Evolutionary conservation across 495 filamentous ascomycete genomes (phyloP).

Genomic region (Choiromyces venosus): DNA sequence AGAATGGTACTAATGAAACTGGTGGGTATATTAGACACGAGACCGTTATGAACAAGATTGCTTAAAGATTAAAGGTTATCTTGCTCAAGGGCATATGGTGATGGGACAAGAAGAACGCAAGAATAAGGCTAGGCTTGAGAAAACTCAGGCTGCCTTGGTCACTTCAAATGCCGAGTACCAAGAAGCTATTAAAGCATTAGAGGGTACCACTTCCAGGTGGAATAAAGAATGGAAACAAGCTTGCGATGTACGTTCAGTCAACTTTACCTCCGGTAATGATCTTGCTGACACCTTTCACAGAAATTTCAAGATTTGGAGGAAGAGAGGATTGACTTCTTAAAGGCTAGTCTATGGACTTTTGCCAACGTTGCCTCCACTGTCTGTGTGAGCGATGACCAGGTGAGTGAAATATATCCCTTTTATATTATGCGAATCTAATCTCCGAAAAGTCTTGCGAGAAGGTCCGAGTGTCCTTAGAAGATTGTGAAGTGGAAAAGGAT

Average conservation of each 20-base stretch:
- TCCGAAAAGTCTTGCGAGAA: constrained; percentile 74
- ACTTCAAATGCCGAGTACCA: constrained; percentile 91
- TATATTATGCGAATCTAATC: constrained; percentile 1
- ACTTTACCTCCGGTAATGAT: neutral
- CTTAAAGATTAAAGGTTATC: constrained; percentile 94
- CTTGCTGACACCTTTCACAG: constrained; percentile 43
- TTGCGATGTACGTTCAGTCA: constrained; percentile 61
- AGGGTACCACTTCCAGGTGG: constrained; percentile 93
- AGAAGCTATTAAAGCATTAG: constrained; percentile 79
- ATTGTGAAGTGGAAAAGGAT: constrained; percentile 94
- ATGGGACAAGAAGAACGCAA: constrained; percentile 99
- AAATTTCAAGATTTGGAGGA: constrained; percentile 99
- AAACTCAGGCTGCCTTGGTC: constrained; percentile 92
- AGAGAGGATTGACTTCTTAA: constrained; percentile 91
- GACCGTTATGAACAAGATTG: constrained; percentile 97
- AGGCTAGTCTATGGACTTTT: constrained; percentile 95
- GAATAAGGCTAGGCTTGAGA: constrained; percentile 98
- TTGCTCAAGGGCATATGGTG: constrained; percentile 99
- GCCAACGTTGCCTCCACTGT: constrained; percentile 96
- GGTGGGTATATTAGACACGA: constrained; percentile 55
- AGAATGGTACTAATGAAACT: constrained; percentile 16
- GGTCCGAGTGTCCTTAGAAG: constrained; percentile 87
- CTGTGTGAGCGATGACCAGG: constrained; percentile 95
- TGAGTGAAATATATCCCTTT: constrained; percentile 43
- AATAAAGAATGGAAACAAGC: constrained; percentile 97